Evolutionary conservation across 805 yeast genomes (phyloP).

Genomic region (Tetrapisispora taiwanensis): DNA sequence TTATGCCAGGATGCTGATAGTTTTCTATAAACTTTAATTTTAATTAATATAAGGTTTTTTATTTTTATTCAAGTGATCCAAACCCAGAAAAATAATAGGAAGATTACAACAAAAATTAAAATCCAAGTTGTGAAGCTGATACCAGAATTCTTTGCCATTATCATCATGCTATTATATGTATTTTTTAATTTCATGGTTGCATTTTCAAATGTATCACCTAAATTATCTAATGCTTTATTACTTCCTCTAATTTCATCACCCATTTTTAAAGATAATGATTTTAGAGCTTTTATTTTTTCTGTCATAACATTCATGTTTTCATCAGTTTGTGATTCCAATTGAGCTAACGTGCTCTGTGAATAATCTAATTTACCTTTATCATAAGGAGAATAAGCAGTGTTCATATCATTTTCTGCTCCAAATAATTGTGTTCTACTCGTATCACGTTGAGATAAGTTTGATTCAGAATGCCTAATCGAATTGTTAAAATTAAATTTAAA

Average conservation of each 20-base stretch:
- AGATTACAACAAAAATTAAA: constrained; percentile 36
- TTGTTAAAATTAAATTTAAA: neutral
- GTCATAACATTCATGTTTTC: constrained; percentile 42
- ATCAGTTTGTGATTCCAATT: constrained; percentile 57
- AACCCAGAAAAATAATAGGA: constrained; percentile 42
- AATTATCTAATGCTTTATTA: constrained; percentile 34
- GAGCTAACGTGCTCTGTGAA: constrained; percentile 45
- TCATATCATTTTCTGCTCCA: constrained; percentile 10
- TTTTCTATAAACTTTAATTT: neutral
- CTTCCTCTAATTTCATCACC: constrained; percentile 56
- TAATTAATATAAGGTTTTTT: neutral
- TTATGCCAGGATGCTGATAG: neutral
- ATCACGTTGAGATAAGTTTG: constrained; percentile 22
- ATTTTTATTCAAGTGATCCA: constrained; percentile 25
- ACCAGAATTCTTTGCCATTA: constrained; percentile 55
- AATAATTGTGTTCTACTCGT: constrained; percentile 25
- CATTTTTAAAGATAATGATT: constrained; percentile 46
- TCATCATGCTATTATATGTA: constrained; percentile 47
- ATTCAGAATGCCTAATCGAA: constrained; percentile 11
- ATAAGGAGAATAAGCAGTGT: constrained; percentile 33
- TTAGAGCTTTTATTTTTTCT: constrained; percentile 44
- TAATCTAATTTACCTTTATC: constrained; percentile 32
- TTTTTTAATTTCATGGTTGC: constrained; percentile 39
- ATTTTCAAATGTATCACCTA: constrained; percentile 38
- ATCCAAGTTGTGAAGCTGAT: constrained; percentile 59